Evolutionary conservation across 768 basidiomycete genomes (phyloP).

Genomic region (Mrakia gelida): DNA sequence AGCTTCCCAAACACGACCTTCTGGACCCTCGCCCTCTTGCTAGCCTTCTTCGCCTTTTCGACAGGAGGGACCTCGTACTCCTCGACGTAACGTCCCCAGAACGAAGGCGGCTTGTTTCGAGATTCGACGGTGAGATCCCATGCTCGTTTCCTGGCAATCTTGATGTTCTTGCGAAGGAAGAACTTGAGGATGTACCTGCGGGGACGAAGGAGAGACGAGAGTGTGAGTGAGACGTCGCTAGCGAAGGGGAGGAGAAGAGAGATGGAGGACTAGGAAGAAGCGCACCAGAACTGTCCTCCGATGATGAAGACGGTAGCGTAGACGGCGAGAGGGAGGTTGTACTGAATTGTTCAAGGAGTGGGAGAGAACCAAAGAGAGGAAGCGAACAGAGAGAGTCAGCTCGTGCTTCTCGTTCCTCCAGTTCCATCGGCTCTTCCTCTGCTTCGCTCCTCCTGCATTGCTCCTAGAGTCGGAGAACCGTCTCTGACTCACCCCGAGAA

Average conservation of each 20-base stretch:
- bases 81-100: slow-evolving; percentile 79
- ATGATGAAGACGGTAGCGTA: slow-evolving; percentile 54
- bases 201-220: slow-evolving; percentile 67
- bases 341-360: neutral
- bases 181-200: slow-evolving; percentile 69
- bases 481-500: slow-evolving; percentile 23
- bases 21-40: slow-evolving; percentile 38
- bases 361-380: neutral
- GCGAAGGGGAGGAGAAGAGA: slow-evolving; percentile 33
- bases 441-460: neutral
- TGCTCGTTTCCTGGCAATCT: slow-evolving; percentile 68
- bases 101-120: slow-evolving; percentile 71
- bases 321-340: slow-evolving; percentile 52
- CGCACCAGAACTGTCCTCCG: slow-evolving; percentile 32
- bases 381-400: neutral
- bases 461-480: neutral
- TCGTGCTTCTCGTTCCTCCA: no score
- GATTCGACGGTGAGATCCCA: slow-evolving; percentile 62
- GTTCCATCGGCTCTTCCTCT: no score
- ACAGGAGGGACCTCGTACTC: slow-evolving; percentile 46
- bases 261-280: slow-evolving; percentile 18
- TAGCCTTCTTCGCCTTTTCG: slow-evolving; percentile 20
- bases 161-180: slow-evolving; percentile 78
- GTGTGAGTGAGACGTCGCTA: slow-evolving; percentile 55
- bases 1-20: slow-evolving; percentile 46